Conservation (phyloP, 108 stramenopile genomes). For the Skeletonema potamos region DNA sequence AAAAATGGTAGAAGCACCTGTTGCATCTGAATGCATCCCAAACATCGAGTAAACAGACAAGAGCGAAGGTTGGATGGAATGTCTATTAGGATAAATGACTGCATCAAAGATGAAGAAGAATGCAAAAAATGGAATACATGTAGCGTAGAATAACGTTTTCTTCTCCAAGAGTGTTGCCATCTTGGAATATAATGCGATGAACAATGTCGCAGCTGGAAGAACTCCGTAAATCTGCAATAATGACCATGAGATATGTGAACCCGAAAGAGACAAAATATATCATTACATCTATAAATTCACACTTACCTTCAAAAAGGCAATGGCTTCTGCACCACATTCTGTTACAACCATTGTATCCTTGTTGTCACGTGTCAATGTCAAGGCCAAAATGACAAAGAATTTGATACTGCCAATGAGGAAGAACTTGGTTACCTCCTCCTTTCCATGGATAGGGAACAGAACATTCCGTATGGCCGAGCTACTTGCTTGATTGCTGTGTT, state of each 20-base stretch:
- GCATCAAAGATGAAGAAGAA: constrained; percentile 90
- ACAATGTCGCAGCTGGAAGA: constrained; percentile 76
- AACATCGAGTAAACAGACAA: constrained; percentile 54
- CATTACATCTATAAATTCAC: neutral
- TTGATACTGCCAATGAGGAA: constrained; percentile 88
- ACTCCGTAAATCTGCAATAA: constrained; percentile 88
- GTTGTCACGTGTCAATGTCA: constrained; percentile 92
- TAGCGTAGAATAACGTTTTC: constrained; percentile 85
- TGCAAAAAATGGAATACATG: constrained; percentile 91
- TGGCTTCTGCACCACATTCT: constrained; percentile 96
- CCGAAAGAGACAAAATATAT: neutral
- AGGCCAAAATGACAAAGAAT: constrained; percentile 94
- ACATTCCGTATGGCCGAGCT: constrained; percentile 43
- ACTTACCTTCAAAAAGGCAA: constrained; percentile 87
- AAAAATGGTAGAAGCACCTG: constrained; percentile 73
- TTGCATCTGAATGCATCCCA: constrained; percentile 21
- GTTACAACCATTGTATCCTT: constrained; percentile 98
- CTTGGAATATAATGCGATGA: constrained; percentile 89
- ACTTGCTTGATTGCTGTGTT: neutral
- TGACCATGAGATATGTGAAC: constrained; percentile 1
- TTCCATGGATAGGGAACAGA: constrained; percentile 85
- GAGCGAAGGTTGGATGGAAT: constrained; percentile 80
- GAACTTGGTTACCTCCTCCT: constrained; percentile 89
- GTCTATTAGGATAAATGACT: constrained; percentile 85
- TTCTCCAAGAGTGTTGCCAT: constrained; percentile 81